Conservation (phyloP, 225 moss, liverwort and hornwort genomes). For the Anthoceros angustus region DNA sequence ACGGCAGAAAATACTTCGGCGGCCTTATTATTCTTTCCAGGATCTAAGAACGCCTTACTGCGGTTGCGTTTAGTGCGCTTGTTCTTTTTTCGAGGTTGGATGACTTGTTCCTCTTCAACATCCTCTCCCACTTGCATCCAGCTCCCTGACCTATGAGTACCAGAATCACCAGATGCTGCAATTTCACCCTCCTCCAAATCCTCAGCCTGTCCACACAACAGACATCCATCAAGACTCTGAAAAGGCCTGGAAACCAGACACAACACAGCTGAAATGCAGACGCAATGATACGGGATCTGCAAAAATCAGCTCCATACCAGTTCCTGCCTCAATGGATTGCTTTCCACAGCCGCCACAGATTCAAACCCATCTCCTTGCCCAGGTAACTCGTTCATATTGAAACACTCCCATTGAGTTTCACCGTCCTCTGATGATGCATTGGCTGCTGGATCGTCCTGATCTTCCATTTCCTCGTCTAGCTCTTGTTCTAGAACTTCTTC, state of each 20-base stretch:
- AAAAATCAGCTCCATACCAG: constrained; percentile 25
- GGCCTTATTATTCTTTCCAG: not conserved
- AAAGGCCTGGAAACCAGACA: not conserved
- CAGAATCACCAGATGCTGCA: constrained; percentile 75
- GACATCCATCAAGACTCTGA: not conserved
- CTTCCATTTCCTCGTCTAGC: constrained; percentile 40
- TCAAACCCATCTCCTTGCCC: constrained; percentile 53
- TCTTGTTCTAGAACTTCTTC: constrained; percentile 13
- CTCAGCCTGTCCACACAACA: constrained; percentile 38
- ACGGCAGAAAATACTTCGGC: constrained; percentile 10
- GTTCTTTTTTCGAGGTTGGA: constrained; percentile 73
- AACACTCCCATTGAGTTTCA: constrained; percentile 29
- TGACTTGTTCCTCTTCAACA: constrained; percentile 41
- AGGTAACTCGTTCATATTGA: constrained; percentile 14
- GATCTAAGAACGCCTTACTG: constrained; percentile 13
- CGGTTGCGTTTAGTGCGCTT: constrained; percentile 79
- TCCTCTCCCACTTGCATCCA: constrained; percentile 56
- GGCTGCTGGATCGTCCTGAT: constrained; percentile 30
- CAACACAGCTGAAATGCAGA: not conserved
- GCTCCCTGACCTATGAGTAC: constrained; percentile 41
- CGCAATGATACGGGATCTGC: not conserved
- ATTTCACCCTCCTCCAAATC: constrained; percentile 99
- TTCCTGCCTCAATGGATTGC: constrained; percentile 50
- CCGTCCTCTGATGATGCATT: constrained; percentile 48
- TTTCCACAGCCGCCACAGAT: constrained; percentile 76